Percentiles rank a stretch among this genome's conserved stretches.
phyloP scores from a whole-genome alignment of 352 stramenopile species.

The Globisporangium solare region DNA sequence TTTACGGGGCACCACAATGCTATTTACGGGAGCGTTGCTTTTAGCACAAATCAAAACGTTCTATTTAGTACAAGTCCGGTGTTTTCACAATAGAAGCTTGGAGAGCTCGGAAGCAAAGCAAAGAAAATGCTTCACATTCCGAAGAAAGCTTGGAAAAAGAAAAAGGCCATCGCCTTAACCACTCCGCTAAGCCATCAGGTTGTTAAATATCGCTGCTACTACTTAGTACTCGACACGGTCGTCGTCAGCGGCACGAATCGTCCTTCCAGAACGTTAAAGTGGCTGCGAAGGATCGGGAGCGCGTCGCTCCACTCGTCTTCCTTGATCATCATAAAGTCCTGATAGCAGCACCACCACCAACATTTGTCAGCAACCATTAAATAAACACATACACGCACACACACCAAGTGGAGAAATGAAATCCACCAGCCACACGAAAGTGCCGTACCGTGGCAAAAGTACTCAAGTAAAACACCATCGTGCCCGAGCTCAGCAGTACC shows the following conservation, averaged over 20 bases:
- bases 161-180: no score
- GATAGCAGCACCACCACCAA: not conserved
- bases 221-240: not conserved
- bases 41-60: no score
- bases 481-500: conserved; percentile 48
- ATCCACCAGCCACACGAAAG: not conserved
- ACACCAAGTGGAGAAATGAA: no score
- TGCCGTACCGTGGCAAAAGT: conserved; percentile 56
- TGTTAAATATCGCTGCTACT: not conserved
- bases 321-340: conserved; percentile 73
- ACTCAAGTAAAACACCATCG: conserved; percentile 66
- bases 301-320: conserved; percentile 63
- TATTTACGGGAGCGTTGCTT: no score
- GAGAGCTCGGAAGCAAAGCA: no score
- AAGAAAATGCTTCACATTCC: no score
- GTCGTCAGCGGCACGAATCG: conserved; percentile 30
- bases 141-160: no score
- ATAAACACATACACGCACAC: not conserved
- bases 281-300: conserved; percentile 32
- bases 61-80: not conserved
- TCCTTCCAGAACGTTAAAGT: conserved; percentile 43
- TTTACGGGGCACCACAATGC: no score
- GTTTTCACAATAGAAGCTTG: no score
- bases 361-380: not conserved
- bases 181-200: no score